Evolutionary conservation across 2,329 filamentous ascomycete genomes (phyloP), one percentile per base, ranked within the genome.

Genomic region (Phialophora expanda): DNA sequence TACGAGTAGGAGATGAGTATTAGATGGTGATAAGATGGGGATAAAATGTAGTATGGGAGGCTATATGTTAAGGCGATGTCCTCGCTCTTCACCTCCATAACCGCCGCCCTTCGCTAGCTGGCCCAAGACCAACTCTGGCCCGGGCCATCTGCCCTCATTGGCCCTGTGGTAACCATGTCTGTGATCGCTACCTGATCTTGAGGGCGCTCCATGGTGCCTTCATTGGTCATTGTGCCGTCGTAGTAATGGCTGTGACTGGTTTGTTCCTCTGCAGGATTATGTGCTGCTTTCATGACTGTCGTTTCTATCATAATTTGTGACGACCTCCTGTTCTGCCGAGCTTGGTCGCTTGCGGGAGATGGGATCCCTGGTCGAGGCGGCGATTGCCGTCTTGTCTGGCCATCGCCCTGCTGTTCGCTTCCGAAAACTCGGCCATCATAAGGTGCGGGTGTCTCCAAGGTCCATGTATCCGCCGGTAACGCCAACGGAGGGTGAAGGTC

Each of bases 161-260:
- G 56, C 4, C 63, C 64, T 26, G 66, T 69, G 22, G 66, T 66
- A 26, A 60, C 58, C 7, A 64, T 22, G 22, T 12, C 12, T 28
- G 53, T 7, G 4, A 14, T 30, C n/a, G 53, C 28, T 55, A 22
- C 17, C 34, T 30, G 26, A 55, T 8, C 3, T 9, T 32, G 53
- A 28, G 9, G 8, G 28, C 34, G 14, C 28, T n/a, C 53, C 14
- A 34, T 30, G 28, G n/a, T 7, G 12, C 28, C 53, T 32, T 55
- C 28, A 9, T 30, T 28, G 1, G 28, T 34, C 12, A 34, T 55
- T 9, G 53, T 34, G 24, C 20, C 48, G n/a, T 51, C 24, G 14
- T 51, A 51, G 17, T 51, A 28, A 8, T 51, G 24, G 20, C 20
- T 11, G 7, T 28, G 48, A 4, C 14, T 5, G 48, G 48, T 14